These are phyloP conservation scores for Breynia disticha DNA, from an alignment of 441 rosid species.

Conservation along the genomic window DNA sequence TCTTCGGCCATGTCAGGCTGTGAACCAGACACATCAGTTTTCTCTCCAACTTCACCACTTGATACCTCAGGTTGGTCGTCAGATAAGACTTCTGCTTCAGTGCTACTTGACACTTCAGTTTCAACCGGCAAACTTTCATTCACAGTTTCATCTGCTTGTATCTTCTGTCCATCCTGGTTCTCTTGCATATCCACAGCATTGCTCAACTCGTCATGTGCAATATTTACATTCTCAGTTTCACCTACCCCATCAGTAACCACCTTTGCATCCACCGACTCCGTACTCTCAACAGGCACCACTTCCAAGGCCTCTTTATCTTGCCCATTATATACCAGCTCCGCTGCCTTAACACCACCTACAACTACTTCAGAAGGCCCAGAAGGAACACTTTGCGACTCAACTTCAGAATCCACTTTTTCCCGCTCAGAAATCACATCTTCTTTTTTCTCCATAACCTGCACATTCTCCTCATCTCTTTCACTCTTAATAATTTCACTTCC, in stretches of 20 bases:
- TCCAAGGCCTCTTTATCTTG: conserved; percentile 33
- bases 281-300: conserved; percentile 24
- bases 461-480: conserved; percentile 22
- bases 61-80: conserved; percentile 13
- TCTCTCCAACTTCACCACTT: conserved; percentile 25
- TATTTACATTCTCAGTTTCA: conserved; percentile 22
- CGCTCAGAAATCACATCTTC: conserved; percentile 27
- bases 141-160: conserved; percentile 26
- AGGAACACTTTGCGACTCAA: conserved; percentile 25
- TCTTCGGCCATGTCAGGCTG: conserved; percentile 23
- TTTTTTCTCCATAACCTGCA: conserved; percentile 24
- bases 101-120: conserved; percentile 11
- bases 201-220: conserved; percentile 25
- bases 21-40: conserved; percentile 29
- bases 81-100: conserved; percentile 27
- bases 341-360: conserved; percentile 17
- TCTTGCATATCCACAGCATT: conserved; percentile 31
- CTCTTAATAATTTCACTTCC: conserved; percentile 26
- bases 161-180: conserved; percentile 26
- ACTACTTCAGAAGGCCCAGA: conserved; percentile 26
- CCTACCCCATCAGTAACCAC: conserved; percentile 30
- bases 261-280: conserved; percentile 30
- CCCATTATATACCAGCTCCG: conserved; percentile 25
- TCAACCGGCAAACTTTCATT: conserved; percentile 26
- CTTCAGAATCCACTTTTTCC: conserved; percentile 27